Percentiles rank a stretch among this genome's conserved stretches.
Conservation (phyloP, 1,139 yeast genomes). For the Saccharomyces hybrid region DNA sequence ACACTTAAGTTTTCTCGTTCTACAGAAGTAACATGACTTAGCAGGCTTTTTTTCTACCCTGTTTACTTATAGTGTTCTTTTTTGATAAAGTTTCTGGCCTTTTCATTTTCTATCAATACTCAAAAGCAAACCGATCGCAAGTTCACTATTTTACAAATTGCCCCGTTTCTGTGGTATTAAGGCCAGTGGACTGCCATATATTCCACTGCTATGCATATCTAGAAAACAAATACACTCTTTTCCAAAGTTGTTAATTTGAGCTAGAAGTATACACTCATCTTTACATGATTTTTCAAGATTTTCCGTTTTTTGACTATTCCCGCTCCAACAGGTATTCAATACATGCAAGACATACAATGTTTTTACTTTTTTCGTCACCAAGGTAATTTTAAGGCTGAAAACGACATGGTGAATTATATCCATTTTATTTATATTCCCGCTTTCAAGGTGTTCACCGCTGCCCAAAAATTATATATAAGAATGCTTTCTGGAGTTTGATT, state of each 20-base stretch:
- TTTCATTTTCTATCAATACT: background rate
- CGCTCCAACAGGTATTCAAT: background rate
- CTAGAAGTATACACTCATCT: background rate
- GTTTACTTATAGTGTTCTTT: background rate
- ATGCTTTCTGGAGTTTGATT: background rate
- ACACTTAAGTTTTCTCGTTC: constrained; percentile 4
- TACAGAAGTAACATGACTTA: constrained; percentile 5
- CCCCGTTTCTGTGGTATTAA: background rate
- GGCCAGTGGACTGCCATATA: background rate
- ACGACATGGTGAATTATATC: background rate
- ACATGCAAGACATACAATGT: background rate
- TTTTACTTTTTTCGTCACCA: background rate
- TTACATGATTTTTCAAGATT: background rate
- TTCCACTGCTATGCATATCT: background rate
- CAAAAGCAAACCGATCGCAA: background rate
- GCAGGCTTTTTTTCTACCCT: constrained; percentile 4
- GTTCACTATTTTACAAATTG: background rate
- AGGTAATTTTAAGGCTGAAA: background rate
- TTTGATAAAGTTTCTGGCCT: background rate
- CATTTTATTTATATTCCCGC: background rate
- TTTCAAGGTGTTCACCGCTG: background rate
- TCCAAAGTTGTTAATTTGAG: background rate
- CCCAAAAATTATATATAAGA: background rate
- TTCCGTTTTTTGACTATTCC: background rate
- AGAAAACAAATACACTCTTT: background rate